Base-by-base conservation (phyloP, 768 basidiomycete species). In the Exidia glandulosa region DNA sequence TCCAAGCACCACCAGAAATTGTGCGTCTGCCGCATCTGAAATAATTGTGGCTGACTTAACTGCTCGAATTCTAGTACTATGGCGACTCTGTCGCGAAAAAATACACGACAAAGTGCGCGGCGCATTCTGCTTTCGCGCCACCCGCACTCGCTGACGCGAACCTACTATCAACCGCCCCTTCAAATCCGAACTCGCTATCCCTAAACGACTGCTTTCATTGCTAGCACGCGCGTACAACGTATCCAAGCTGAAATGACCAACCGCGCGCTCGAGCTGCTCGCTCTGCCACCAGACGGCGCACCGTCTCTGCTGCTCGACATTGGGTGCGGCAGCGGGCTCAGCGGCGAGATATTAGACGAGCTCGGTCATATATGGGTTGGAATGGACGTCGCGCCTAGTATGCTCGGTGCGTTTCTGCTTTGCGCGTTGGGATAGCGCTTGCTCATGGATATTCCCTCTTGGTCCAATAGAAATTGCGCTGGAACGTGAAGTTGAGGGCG, bases 171-270 rank as follows among this genome's bases (percentile, higher is more conserved):
- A 31, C 45, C 10, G 32, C 30, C 36, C 48, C 27, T 60, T 61
- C 57, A 41, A 33, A n/a, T n/a, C n/a, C n/a, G n/a, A n/a, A n/a
- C n/a, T n/a, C n/a, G n/a, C n/a, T n/a, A n/a, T n/a, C n/a, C n/a
- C n/a, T n/a, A n/a, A n/a, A n/a, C n/a, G n/a, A n/a, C n/a, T n/a
- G n/a, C n/a, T n/a, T n/a, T n/a, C n/a, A n/a, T n/a, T n/a, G n/a
- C n/a, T 45, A 96, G 94, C 75, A 86, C 94, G 32, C 93, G 96
- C 58, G 92, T 95, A 67, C 94, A 98, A 71, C 86, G 88, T 70
- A 94, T 99, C 62, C 96, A 99, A 69, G 88, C 93, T 10, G 87
- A 94, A 63, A 97, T 99, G 96, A 96, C 96, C 16, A 90, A 94
- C 66, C 82, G 96, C 65, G 94, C 94, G 2, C 75, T 99, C 33